phyloP scores from a whole-genome alignment of 208 protist genomes.

The Leishmania arabica region DNA sequence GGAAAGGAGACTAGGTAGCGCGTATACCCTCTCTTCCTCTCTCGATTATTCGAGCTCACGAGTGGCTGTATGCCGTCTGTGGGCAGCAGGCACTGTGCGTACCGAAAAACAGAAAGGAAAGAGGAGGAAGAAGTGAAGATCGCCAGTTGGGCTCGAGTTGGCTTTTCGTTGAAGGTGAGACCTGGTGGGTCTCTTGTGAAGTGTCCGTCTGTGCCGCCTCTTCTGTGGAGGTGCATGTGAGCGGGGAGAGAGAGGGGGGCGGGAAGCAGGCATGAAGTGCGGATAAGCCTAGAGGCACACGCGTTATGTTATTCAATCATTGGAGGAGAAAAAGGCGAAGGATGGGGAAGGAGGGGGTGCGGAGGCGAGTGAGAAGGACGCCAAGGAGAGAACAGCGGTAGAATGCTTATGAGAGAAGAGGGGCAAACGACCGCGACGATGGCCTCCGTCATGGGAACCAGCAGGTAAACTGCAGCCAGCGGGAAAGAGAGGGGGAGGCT shows the following conservation, averaged over 20 bases:
- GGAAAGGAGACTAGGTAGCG: not conserved
- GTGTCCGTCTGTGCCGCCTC: not conserved
- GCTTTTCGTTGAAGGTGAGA: not conserved
- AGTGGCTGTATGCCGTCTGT: not conserved
- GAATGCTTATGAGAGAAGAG: not conserved
- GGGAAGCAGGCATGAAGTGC: not conserved
- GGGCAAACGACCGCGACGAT: not conserved
- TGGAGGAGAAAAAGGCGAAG: not conserved
- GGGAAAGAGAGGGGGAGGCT: not conserved
- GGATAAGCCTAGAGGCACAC: not conserved
- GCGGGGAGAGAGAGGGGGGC: not conserved
- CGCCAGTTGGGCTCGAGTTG: not conserved
- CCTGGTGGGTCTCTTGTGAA: not conserved
- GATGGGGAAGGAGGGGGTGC: not conserved
- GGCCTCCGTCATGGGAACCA: not conserved
- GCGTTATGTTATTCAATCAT: not conserved
- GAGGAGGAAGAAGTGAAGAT: not conserved
- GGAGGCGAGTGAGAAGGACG: not conserved
- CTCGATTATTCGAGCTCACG: not conserved
- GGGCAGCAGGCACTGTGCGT: not conserved
- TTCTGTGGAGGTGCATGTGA: not conserved
- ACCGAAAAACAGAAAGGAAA: not conserved
- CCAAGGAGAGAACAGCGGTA: not conserved
- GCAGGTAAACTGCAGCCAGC: not conserved
- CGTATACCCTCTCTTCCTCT: not conserved